phyloP scores from a whole-genome alignment of 345 rosid genomes.

The Camelina sativa region DNA sequence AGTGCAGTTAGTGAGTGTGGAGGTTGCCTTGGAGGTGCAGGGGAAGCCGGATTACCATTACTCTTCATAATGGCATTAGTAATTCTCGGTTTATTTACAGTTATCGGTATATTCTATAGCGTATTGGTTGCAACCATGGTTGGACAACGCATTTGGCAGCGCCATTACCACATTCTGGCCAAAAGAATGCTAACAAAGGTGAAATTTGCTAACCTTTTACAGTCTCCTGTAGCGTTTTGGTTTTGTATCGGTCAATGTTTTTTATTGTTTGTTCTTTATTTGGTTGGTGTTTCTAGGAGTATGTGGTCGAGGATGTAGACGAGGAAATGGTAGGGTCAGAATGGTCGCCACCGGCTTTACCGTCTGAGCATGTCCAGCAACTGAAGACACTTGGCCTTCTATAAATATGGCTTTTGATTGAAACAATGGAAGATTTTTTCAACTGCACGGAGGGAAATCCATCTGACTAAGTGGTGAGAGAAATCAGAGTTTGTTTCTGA shows the following conservation, averaged over 20 bases:
- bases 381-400: slow-evolving; percentile 90
- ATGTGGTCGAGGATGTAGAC: slow-evolving; percentile 98
- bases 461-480: slow-evolving; percentile 23
- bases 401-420: slow-evolving; percentile 45
- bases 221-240: neutral
- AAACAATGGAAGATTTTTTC: slow-evolving; percentile 16
- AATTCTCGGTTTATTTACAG: slow-evolving; percentile 88
- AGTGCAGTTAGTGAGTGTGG: slow-evolving; percentile 94
- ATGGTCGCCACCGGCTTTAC: slow-evolving; percentile 90
- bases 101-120: slow-evolving; percentile 94
- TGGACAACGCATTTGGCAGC: slow-evolving; percentile 98
- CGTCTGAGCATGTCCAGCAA: slow-evolving; percentile 89
- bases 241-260: neutral
- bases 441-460: slow-evolving; percentile 11
- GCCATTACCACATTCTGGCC: slow-evolving; percentile 98
- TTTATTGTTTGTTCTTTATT: neutral
- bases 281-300: slow-evolving; percentile 61
- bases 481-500: slow-evolving; percentile 23
- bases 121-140: slow-evolving; percentile 99
- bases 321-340: slow-evolving; percentile 84
- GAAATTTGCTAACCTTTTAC: neutral
- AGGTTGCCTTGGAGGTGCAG: slow-evolving; percentile 98
- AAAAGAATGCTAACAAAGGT: slow-evolving; percentile 98
- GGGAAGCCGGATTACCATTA: slow-evolving; percentile 95
- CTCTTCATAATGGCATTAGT: slow-evolving; percentile 81